Evolutionary conservation across 2,329 filamentous ascomycete genomes (phyloP).

Genomic region (Talaromyces sp.): DNA sequence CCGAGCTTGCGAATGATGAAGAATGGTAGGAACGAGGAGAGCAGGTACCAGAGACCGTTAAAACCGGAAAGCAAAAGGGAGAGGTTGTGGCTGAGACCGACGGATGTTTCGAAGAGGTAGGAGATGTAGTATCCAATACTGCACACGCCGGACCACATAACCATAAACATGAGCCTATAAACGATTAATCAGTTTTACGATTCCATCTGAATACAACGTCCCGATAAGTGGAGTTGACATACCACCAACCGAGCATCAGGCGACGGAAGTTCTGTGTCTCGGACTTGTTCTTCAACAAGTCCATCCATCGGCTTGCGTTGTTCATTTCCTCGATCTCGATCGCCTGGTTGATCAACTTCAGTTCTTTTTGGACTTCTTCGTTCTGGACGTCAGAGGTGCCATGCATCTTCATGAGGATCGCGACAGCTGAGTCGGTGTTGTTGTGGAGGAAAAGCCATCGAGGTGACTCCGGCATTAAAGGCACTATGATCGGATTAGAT

Average conservation of each 20-base stretch:
- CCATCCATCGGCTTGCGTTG: constrained; percentile 15
- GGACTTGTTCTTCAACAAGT: constrained; percentile 18
- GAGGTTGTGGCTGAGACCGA: constrained; percentile 23
- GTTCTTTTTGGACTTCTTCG: constrained; percentile 15
- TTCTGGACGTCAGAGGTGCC: constrained; percentile 1
- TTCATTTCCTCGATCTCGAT: constrained; percentile 18
- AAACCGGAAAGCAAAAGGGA: constrained; percentile 20
- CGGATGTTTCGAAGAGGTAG: constrained; percentile 23
- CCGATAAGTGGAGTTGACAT: too few relatives aligned
- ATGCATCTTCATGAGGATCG: constrained; percentile 11
- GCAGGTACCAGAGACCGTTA: constrained; percentile 18
- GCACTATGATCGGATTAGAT: neutral
- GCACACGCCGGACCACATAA: constrained; percentile 18
- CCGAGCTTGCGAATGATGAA: constrained; percentile 16
- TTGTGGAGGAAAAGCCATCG: constrained; percentile 22
- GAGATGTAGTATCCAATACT: constrained; percentile 22
- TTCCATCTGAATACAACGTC: too few relatives aligned
- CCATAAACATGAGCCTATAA: constrained; percentile 20
- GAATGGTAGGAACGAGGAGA: constrained; percentile 17
- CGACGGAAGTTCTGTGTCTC: constrained; percentile 20
- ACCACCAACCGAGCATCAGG: constrained; percentile 19
- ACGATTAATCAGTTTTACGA: neutral
- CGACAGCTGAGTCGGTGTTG: constrained; percentile 14
- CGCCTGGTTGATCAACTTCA: constrained; percentile 18
- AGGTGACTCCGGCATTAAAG: constrained; percentile 23